phyloP scores from a whole-genome alignment of 495 filamentous ascomycete species.

The Glonium stellatum region DNA sequence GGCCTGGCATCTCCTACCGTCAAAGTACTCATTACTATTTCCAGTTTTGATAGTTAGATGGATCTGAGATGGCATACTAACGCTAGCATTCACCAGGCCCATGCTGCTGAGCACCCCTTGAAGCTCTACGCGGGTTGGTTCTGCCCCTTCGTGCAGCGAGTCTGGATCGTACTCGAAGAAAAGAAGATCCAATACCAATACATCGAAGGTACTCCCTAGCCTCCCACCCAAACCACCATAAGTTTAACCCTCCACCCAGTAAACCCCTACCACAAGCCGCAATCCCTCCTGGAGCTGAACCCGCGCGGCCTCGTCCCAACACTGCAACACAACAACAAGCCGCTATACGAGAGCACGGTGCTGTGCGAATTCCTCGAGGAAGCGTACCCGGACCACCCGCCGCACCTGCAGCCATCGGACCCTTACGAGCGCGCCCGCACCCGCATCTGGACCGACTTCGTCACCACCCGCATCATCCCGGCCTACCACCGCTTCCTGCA shows the following conservation, averaged over 20 bases:
- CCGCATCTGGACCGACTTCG: slow-evolving; percentile 64
- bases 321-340: slow-evolving; percentile 45
- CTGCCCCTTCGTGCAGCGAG: slow-evolving; percentile 49
- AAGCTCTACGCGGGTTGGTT: slow-evolving; percentile 63
- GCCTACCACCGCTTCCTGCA: slow-evolving; percentile 60
- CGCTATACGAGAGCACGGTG: slow-evolving; percentile 60
- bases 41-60: background rate
- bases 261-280: slow-evolving; percentile 57
- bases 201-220: slow-evolving; percentile 41
- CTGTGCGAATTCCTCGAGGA: slow-evolving; percentile 68
- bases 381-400: slow-evolving; percentile 44
- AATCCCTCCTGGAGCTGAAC: slow-evolving; percentile 57
- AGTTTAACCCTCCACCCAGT: slow-evolving; percentile 17
- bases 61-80: background rate
- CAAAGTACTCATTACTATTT: slow-evolving; percentile 20
- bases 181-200: slow-evolving; percentile 67
- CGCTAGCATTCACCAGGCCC: slow-evolving; percentile 32
- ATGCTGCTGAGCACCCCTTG: slow-evolving; percentile 37
- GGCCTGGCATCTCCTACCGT: slow-evolving; percentile 46
- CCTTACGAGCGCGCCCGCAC: slow-evolving; percentile 53
- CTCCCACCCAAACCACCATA: background rate
- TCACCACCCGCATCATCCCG: slow-evolving; percentile 56
- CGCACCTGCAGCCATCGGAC: slow-evolving; percentile 46
- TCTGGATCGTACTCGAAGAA: slow-evolving; percentile 61
- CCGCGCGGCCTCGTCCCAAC: slow-evolving; percentile 65